These are phyloP conservation scores for Gossypium raimondii DNA, from an alignment of 345 rosid species.

Conservation along the genomic window DNA sequence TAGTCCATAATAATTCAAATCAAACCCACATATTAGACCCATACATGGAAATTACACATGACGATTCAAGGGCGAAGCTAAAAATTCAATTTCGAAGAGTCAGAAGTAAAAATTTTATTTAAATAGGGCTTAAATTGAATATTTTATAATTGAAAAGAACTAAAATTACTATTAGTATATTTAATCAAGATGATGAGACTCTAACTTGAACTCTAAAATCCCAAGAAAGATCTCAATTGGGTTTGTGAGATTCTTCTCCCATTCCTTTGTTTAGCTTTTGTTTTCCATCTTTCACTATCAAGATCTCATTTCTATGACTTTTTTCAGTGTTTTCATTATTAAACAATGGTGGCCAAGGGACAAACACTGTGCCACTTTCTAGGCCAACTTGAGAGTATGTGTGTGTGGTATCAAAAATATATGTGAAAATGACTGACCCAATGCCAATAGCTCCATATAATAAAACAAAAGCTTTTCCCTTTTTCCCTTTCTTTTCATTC, in stretches of 20 bases:
- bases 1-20: too few species aligned
- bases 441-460: not conserved
- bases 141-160: too few species aligned
- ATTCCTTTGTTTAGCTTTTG: not conserved
- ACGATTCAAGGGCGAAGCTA: too few species aligned
- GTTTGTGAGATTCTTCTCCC: conserved; percentile 15
- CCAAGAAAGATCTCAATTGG: conserved; percentile 9
- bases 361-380: conserved; percentile 14
- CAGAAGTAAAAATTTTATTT: too few species aligned
- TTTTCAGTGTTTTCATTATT: conserved; percentile 11
- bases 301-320: conserved; percentile 16
- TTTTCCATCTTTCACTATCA: conserved; percentile 15
- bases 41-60: too few species aligned
- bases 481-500: not conserved
- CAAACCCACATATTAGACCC: too few species aligned
- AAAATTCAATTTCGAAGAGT: too few species aligned
- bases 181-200: too few species aligned
- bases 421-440: conserved; percentile 23
- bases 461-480: not conserved
- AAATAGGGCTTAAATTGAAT: too few species aligned
- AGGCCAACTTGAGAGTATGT: conserved; percentile 11
- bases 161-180: too few species aligned
- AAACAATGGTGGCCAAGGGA: conserved; percentile 20
- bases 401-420: conserved; percentile 2
- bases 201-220: not conserved